Percentiles rank a stretch among this genome's conserved stretches.
phyloP scores from a whole-genome alignment of 2,329 filamentous ascomycete species.

The Aspergillus proliferans region DNA sequence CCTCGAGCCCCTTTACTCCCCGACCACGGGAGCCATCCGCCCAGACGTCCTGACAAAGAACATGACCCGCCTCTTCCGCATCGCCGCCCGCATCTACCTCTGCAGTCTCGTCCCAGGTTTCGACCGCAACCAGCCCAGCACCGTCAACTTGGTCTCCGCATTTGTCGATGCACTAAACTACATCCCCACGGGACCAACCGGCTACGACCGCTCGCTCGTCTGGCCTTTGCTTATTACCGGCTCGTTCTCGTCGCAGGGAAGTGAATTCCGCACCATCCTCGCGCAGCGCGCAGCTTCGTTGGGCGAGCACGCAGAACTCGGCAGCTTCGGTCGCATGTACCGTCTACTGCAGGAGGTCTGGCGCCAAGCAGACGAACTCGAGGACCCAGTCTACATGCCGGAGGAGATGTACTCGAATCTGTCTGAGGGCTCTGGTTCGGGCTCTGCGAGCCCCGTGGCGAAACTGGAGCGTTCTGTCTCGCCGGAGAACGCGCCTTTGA shows the following conservation, averaged over 20 bases:
- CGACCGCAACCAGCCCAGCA: constrained; percentile 66
- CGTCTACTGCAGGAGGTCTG: constrained; percentile 77
- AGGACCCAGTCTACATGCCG: constrained; percentile 6
- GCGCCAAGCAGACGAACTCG: constrained; percentile 61
- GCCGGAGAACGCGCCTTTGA: constrained; percentile 7
- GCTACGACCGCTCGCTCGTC: constrained; percentile 83
- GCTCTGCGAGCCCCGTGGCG: constrained; percentile 6
- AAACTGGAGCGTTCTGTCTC: constrained; percentile 14
- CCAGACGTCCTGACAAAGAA: constrained; percentile 80
- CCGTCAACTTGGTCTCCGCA: constrained; percentile 69
- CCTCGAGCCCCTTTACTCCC: constrained; percentile 52
- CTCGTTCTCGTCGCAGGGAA: constrained; percentile 65
- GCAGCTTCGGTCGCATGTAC: constrained; percentile 78
- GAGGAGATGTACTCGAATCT: not conserved
- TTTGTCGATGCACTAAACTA: constrained; percentile 69
- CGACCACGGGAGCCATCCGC: constrained; percentile 63
- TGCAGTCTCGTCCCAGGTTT: constrained; percentile 90
- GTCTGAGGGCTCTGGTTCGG: not conserved
- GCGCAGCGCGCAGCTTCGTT: constrained; percentile 67
- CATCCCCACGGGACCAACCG: constrained; percentile 73
- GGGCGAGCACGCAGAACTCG: constrained; percentile 69
- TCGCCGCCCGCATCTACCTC: constrained; percentile 92
- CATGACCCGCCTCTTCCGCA: constrained; percentile 83
- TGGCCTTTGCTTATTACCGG: constrained; percentile 92
- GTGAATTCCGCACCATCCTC: constrained; percentile 71